Percentiles rank a stretch among this genome's conserved stretches.
Conservation (phyloP, 352 stramenopile species). For the Phytophthora palmivora region DNA sequence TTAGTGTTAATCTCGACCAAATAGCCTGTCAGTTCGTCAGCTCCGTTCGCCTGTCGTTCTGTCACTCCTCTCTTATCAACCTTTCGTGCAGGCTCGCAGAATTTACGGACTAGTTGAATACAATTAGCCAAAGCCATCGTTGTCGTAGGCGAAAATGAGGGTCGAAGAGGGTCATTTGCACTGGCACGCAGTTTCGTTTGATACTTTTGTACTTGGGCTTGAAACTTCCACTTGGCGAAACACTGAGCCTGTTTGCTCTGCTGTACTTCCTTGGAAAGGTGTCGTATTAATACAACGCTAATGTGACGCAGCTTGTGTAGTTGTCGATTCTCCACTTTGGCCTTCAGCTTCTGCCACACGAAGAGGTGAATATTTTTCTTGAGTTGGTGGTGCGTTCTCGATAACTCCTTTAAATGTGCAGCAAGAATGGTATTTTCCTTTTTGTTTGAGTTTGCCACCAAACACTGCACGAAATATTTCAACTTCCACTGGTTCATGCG, state of each 20-base stretch:
- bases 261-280: conserved; percentile 19
- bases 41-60: not conserved
- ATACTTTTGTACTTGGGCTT: conserved; percentile 11
- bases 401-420: conserved; percentile 14
- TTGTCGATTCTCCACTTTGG: conserved; percentile 24
- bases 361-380: conserved; percentile 16
- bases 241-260: conserved; percentile 17
- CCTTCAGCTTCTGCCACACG: conserved; percentile 28
- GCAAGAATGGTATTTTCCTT: conserved; percentile 3
- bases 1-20: conserved; percentile 58
- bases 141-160: conserved; percentile 33
- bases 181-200: conserved; percentile 15
- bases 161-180: conserved; percentile 15
- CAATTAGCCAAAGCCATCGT: conserved; percentile 52
- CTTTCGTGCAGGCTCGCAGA: conserved; percentile 42
- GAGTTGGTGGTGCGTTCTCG: conserved; percentile 15
- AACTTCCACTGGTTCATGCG: conserved; percentile 38
- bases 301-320: conserved; percentile 20
- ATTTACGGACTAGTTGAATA: conserved; percentile 51
- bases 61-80: conserved; percentile 2
- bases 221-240: conserved; percentile 31
- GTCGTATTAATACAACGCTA: conserved; percentile 12
- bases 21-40: conserved; percentile 34
- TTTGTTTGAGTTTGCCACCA: conserved; percentile 22
- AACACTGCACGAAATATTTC: conserved; percentile 37